Evolutionary conservation across 148 eudicot species (phyloP).

Genomic region (Rhododendron ovatum): DNA sequence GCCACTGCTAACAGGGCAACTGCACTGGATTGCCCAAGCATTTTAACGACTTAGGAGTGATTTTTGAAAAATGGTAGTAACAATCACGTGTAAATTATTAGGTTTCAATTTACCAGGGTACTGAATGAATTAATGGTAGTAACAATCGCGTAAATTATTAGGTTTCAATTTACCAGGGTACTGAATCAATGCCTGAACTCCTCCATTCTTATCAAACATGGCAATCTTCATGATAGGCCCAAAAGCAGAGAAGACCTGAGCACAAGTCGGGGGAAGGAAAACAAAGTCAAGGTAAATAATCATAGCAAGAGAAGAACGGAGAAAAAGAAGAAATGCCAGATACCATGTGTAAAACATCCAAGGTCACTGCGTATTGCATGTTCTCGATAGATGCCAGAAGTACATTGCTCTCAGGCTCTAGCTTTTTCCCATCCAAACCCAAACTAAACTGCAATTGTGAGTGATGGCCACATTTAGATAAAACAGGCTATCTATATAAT

Average conservation of each 20-base stretch:
- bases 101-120: too few relatives aligned
- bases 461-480: conserved; percentile 4
- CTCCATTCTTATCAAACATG: conserved; percentile 97
- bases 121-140: not conserved
- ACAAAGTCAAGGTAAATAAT: not conserved
- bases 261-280: not conserved
- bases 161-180: conserved; percentile 62
- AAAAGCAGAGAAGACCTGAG: conserved; percentile 89
- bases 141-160: not conserved
- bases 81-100: too few relatives aligned
- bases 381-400: conserved; percentile 95
- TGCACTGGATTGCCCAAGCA: conserved; percentile 1
- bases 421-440: conserved; percentile 80
- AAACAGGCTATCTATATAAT: not conserved
- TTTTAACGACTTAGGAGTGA: not conserved
- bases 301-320: not conserved
- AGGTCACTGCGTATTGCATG: conserved; percentile 91
- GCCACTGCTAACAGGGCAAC: not conserved
- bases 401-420: conserved; percentile 92
- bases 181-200: conserved; percentile 93
- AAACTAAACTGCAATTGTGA: conserved; percentile 42
- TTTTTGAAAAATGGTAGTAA: too few relatives aligned
- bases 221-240: conserved; percentile 96
- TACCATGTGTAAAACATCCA: conserved; percentile 91
- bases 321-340: conserved; percentile 1